phyloP scores from a whole-genome alignment of 1,284 basidiomycete genomes.

The Tilletia horrida region DNA sequence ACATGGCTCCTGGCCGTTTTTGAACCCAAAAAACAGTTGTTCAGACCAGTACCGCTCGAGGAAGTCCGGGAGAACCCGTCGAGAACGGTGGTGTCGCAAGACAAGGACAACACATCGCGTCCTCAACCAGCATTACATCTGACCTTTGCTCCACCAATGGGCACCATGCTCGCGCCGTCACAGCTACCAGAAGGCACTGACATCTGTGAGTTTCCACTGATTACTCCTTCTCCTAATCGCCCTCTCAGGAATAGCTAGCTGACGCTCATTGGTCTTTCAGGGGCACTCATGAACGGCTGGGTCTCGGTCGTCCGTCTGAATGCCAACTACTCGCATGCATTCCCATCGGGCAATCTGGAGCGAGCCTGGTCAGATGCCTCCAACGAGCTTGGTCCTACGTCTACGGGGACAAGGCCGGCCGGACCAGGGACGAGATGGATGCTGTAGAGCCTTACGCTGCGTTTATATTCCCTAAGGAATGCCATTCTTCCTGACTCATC shows the following conservation, averaged over 20 bases:
- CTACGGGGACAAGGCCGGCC: neutral
- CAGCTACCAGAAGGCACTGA: constrained; percentile 38
- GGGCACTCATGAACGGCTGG: constrained; percentile 47
- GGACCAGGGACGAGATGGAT: constrained; percentile 4
- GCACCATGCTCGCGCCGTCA: constrained; percentile 36
- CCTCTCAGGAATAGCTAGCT: too few species aligned
- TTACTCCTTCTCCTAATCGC: neutral
- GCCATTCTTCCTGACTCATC: too few species aligned
- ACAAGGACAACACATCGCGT: constrained; percentile 21
- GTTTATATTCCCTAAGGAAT: too few species aligned
- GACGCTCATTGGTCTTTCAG: neutral
- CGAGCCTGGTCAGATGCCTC: constrained; percentile 5
- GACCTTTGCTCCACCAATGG: constrained; percentile 48
- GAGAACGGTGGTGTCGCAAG: neutral
- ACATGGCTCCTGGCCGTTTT: too few species aligned
- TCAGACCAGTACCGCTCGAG: neutral
- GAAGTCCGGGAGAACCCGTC: constrained; percentile 1
- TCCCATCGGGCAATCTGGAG: neutral
- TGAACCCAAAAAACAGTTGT: too few species aligned
- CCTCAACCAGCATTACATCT: constrained; percentile 34
- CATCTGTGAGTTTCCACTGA: constrained; percentile 25
- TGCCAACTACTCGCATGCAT: constrained; percentile 1
- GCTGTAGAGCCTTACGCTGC: neutral
- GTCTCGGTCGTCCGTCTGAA: constrained; percentile 42
- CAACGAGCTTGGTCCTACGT: neutral